Evolutionary conservation across 441 rosid species (phyloP).

Genomic region (Iberis amara): DNA sequence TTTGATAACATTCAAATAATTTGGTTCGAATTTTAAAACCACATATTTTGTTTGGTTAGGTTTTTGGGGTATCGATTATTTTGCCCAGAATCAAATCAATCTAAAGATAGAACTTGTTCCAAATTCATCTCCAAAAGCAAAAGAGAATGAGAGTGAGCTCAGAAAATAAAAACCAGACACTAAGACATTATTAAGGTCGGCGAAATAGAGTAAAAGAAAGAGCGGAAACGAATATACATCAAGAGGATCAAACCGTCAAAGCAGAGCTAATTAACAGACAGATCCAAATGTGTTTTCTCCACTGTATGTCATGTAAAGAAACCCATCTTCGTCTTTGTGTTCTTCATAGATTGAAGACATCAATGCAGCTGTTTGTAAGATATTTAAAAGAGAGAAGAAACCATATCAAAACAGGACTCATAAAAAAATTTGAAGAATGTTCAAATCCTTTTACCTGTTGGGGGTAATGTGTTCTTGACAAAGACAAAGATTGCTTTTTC

Average conservation of each 20-base stretch:
- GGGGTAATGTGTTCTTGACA: conserved; percentile 76
- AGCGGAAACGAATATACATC: conserved; percentile 21
- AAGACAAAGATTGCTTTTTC: conserved; percentile 94
- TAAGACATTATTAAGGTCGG: conserved; percentile 16
- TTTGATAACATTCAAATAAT: too few species aligned
- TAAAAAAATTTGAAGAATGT: neutral
- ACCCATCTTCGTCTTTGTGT: conserved; percentile 65
- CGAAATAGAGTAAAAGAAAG: conserved; percentile 15
- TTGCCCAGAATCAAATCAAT: too few species aligned
- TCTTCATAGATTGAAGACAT: conserved; percentile 64
- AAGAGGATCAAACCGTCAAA: neutral
- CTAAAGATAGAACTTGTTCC: too few species aligned
- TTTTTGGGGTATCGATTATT: too few species aligned
- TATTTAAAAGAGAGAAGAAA: neutral
- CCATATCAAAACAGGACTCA: neutral
- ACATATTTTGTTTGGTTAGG: too few species aligned
- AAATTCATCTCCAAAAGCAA: too few species aligned
- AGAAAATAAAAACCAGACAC: conserved; percentile 1
- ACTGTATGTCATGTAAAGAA: conserved; percentile 70
- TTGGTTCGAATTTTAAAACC: too few species aligned
- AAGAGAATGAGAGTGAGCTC: too few species aligned
- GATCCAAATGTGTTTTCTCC: conserved; percentile 71
- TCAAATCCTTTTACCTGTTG: conserved; percentile 59
- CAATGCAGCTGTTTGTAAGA: conserved; percentile 43
- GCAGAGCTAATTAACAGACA: conserved; percentile 15